Conservation (phyloP, 768 basidiomycete genomes). For the Xerocomellus intermedius region DNA sequence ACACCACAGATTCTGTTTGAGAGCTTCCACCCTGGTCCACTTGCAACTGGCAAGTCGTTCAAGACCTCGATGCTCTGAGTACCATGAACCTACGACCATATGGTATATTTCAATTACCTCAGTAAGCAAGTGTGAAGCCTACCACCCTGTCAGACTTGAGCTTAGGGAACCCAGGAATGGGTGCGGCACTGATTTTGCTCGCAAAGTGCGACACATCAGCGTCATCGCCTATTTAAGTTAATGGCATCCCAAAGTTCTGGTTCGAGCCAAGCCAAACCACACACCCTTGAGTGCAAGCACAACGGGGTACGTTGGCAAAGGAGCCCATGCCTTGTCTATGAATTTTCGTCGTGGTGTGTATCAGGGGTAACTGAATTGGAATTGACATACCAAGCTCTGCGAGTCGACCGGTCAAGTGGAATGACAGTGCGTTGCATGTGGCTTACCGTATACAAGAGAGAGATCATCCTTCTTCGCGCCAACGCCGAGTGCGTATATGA, state of each 20-base stretch:
- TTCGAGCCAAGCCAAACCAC: neutral
- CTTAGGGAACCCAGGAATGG: constrained; percentile 66
- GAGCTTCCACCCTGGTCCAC: constrained; percentile 78
- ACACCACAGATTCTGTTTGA: constrained; percentile 65
- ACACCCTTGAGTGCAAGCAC: constrained; percentile 69
- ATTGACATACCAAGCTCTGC: constrained; percentile 50
- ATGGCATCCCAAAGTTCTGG: neutral
- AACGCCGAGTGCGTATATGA: constrained; percentile 77
- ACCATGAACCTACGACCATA: constrained; percentile 61
- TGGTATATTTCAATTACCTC: neutral
- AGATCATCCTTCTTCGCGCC: constrained; percentile 78
- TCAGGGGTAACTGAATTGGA: neutral
- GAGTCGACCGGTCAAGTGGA: neutral
- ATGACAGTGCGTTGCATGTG: neutral
- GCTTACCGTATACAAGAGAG: constrained; percentile 67
- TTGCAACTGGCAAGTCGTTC: constrained; percentile 71
- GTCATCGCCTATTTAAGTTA: constrained; percentile 41
- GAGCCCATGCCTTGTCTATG: constrained; percentile 64
- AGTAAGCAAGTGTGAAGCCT: neutral
- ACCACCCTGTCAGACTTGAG: constrained; percentile 72
- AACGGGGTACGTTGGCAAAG: constrained; percentile 85
- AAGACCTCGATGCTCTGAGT: constrained; percentile 79
- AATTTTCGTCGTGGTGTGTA: neutral
- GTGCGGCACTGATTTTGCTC: constrained; percentile 36
- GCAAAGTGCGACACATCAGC: constrained; percentile 72